These are phyloP conservation scores for Citrullus mucosospermus DNA, from an alignment of 306 rosid genomes.

Conservation along the genomic window DNA sequence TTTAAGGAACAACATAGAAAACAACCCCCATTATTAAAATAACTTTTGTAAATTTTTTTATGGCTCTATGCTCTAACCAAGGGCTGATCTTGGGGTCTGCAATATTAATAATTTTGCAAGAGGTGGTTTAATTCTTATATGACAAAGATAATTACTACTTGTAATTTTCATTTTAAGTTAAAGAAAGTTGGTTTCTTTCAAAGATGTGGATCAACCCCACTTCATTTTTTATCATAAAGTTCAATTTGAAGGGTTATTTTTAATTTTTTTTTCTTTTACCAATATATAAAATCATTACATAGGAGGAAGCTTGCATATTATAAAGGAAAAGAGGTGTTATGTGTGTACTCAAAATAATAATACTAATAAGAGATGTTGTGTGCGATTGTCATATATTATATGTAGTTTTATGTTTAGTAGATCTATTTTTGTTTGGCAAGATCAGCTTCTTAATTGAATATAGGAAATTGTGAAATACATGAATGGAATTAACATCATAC, in stretches of 20 bases:
- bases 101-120: background rate
- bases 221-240: background rate
- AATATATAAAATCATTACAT: background rate
- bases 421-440: background rate
- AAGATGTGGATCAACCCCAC: background rate
- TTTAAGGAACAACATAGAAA: slow-evolving; percentile 51
- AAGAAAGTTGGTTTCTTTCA: background rate
- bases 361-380: no score
- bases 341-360: no score
- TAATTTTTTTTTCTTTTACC: background rate
- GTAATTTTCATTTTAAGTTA: background rate
- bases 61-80: slow-evolving; percentile 42
- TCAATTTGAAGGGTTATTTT: background rate
- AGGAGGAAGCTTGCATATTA: background rate
- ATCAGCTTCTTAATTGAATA: background rate
- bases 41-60: background rate
- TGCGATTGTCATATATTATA: background rate
- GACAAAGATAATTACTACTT: background rate
- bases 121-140: background rate
- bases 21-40: background rate
- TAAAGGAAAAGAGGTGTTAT: background rate
- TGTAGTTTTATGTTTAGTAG: background rate
- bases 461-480: background rate
- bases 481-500: background rate
- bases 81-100: slow-evolving; percentile 56